A percentile compares a stretch with the other conserved stretches of the same genome.
phyloP scores from a whole-genome alignment of 148 eudicot species.

The Camellia sinensis region DNA sequence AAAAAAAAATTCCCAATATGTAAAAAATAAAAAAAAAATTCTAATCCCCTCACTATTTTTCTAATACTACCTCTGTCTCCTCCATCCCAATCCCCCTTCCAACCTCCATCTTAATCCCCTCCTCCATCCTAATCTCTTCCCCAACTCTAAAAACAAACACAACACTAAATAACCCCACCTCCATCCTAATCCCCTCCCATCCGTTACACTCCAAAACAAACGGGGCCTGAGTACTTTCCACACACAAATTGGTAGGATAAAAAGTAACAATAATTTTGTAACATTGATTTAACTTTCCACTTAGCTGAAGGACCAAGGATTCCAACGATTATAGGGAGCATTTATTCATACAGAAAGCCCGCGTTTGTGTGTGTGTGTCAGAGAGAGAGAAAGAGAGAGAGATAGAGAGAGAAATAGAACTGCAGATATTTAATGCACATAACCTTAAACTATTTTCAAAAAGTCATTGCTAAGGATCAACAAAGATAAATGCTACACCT shows the following conservation, averaged over 20 bases:
- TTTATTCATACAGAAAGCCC: neutral
- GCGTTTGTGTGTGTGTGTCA: neutral
- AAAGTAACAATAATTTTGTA: neutral
- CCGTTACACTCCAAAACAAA: no score
- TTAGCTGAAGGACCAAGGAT: neutral
- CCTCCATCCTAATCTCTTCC: no score
- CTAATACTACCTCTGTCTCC: no score
- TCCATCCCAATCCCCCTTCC: no score
- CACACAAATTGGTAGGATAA: neutral
- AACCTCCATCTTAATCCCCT: no score
- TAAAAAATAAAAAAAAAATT: no score
- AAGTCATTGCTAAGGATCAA: neutral
- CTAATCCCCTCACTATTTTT: no score
- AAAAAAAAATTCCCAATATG: no score
- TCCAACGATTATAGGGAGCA: neutral
- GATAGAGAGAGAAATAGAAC: neutral
- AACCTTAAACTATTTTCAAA: neutral
- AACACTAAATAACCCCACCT: no score
- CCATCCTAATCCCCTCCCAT: no score
- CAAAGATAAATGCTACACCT: conserved; percentile 40
- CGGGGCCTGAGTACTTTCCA: no score
- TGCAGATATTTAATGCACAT: neutral
- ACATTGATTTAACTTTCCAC: conserved; percentile 14
- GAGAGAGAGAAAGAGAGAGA: neutral
- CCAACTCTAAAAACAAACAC: no score